phyloP scores from a whole-genome alignment of 148 eudicot species.

The Arbutus unedo region DNA sequence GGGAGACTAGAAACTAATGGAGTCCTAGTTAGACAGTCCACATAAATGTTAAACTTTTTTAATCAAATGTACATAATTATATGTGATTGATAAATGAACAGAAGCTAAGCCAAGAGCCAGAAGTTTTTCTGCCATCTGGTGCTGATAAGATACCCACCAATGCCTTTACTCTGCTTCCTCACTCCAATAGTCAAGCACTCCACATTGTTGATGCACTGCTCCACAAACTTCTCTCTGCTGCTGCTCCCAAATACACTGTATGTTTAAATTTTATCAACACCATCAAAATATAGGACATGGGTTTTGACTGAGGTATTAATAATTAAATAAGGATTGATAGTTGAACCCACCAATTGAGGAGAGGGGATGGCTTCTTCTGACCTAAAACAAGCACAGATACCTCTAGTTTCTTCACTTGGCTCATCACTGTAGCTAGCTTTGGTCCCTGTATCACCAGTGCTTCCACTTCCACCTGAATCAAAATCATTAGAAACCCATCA shows the following conservation, averaged over 20 bases:
- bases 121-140: slow-evolving; percentile 95
- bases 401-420: slow-evolving; percentile 63
- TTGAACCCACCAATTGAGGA: slow-evolving; percentile 8
- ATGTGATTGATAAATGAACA: not conserved
- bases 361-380: slow-evolving; percentile 19
- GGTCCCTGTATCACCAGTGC: slow-evolving; percentile 58
- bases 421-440: slow-evolving; percentile 46
- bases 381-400: slow-evolving; percentile 48
- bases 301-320: not conserved
- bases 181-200: slow-evolving; percentile 94
- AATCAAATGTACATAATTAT: too few relatives aligned
- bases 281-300: not conserved
- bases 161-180: slow-evolving; percentile 79
- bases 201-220: slow-evolving; percentile 75
- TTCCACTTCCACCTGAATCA: slow-evolving; percentile 47
- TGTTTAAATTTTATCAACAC: not conserved
- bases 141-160: slow-evolving; percentile 92
- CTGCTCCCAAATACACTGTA: slow-evolving; percentile 71
- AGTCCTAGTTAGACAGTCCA: too few relatives aligned
- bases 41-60: too few relatives aligned
- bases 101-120: slow-evolving; percentile 83
- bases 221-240: slow-evolving; percentile 77
- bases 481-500: not conserved
- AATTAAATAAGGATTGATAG: not conserved
- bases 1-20: not conserved